Percentiles rank a stretch among this genome's conserved stretches.
Conservation (phyloP, 495 filamentous ascomycete species). For the Neurospora sp. region DNA sequence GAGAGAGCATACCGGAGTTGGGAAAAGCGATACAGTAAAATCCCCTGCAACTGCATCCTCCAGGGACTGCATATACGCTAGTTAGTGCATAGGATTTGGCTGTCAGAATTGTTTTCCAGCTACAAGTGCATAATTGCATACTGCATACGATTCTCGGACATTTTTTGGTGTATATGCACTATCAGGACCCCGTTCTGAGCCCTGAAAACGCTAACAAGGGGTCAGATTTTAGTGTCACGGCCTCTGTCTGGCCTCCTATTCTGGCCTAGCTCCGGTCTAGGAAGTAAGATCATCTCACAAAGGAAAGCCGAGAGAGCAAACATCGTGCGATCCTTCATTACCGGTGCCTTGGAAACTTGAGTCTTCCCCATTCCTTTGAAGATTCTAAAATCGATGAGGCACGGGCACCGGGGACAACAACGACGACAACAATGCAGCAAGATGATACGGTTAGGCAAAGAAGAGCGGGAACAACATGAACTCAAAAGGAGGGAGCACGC, state of each 20-base stretch:
- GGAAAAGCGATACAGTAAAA: background rate
- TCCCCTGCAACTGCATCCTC: too few species aligned
- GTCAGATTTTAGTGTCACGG: too few species aligned
- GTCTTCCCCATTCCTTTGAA: background rate
- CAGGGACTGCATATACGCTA: too few species aligned
- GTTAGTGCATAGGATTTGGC: too few species aligned
- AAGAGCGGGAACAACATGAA: background rate
- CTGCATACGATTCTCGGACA: too few species aligned
- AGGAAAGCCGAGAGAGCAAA: background rate
- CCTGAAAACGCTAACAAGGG: too few species aligned
- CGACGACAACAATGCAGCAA: background rate
- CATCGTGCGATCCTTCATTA: background rate
- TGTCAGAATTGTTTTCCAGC: too few species aligned
- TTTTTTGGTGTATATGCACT: too few species aligned
- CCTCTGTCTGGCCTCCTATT: too few species aligned
- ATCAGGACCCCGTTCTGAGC: too few species aligned
- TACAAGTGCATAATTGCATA: too few species aligned
- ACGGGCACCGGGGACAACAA: background rate
- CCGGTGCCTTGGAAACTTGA: background rate
- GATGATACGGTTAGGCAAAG: background rate
- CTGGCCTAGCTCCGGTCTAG: too few species aligned
- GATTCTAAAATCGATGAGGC: background rate
- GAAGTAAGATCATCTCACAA: background rate
- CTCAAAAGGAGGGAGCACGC: background rate
- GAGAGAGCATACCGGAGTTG: background rate